A percentile compares a stretch with the other conserved stretches of the same genome.
These are phyloP conservation scores for Wilcoxina mikolae DNA, from an alignment of 495 filamentous ascomycete species.

Conservation along the genomic window DNA sequence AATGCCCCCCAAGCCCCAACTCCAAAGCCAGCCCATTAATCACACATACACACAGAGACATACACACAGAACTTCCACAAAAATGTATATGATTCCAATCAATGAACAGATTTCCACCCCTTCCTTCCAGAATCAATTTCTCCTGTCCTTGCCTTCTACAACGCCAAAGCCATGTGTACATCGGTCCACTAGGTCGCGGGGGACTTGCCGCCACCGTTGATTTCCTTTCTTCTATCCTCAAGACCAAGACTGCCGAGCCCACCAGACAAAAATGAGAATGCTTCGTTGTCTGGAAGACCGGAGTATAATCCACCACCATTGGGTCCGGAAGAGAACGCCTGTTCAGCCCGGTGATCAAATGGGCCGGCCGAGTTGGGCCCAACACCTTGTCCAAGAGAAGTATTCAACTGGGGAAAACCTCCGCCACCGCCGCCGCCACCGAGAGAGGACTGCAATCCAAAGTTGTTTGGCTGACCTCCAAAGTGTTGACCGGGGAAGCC, in stretches of 20 bases:
- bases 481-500: slow-evolving; percentile 58
- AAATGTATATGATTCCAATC: slow-evolving; percentile 40
- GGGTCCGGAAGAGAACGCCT: slow-evolving; percentile 74
- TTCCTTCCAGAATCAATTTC: slow-evolving; percentile 23
- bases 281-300: slow-evolving; percentile 47
- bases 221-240: slow-evolving; percentile 56
- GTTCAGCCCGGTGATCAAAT: slow-evolving; percentile 87
- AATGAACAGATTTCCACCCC: slow-evolving; percentile 43
- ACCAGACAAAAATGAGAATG: slow-evolving; percentile 78
- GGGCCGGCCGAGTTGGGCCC: slow-evolving; percentile 70
- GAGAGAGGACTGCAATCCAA: slow-evolving; percentile 78
- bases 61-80: slow-evolving; percentile 32
- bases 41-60: too few species aligned
- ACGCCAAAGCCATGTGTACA: slow-evolving; percentile 27
- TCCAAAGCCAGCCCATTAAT: slow-evolving; percentile 29
- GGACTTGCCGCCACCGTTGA: slow-evolving; percentile 45
- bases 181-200: slow-evolving; percentile 21
- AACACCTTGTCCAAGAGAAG: slow-evolving; percentile 51
- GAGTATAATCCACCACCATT: slow-evolving; percentile 50
- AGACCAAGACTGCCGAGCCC: slow-evolving; percentile 70
- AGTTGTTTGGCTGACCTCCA: slow-evolving; percentile 75
- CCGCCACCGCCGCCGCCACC: slow-evolving; percentile 55
- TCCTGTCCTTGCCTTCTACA: slow-evolving; percentile 48
- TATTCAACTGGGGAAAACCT: slow-evolving; percentile 72
- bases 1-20: slow-evolving; percentile 27